phyloP scores from a whole-genome alignment of 2,329 filamentous ascomycete genomes.

The Dryadomyces sulphureus region DNA sequence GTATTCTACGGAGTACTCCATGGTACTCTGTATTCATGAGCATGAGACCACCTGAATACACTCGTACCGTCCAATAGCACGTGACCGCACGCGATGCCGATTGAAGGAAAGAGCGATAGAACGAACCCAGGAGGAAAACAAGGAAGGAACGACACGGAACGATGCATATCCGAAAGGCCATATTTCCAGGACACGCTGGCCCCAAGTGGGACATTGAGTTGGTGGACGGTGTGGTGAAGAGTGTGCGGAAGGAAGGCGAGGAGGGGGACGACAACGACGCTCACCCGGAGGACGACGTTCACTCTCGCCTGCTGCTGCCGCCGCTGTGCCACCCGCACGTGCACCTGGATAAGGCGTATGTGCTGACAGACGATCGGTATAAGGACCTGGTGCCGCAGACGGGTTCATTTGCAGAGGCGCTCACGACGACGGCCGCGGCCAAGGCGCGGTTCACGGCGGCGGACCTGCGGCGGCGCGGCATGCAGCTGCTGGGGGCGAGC shows the following conservation, averaged over 20 bases:
- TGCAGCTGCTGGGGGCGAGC: slow-evolving; percentile 51
- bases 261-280: background rate
- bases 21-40: too few relatives aligned
- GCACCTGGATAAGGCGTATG: slow-evolving; percentile 53
- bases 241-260: background rate
- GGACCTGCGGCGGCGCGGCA: slow-evolving; percentile 50
- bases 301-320: slow-evolving; percentile 18
- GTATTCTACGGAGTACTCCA: too few relatives aligned
- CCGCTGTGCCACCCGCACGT: slow-evolving; percentile 56
- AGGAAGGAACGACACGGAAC: background rate
- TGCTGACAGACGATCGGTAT: slow-evolving; percentile 34
- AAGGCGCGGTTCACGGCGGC: slow-evolving; percentile 46
- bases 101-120: too few relatives aligned
- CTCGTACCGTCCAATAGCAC: too few relatives aligned
- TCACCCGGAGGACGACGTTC: background rate
- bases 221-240: slow-evolving; percentile 6
- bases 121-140: background rate
- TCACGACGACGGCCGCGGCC: slow-evolving; percentile 33
- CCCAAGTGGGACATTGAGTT: slow-evolving; percentile 7
- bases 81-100: too few relatives aligned
- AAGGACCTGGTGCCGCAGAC: slow-evolving; percentile 41
- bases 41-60: too few relatives aligned
- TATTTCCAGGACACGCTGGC: slow-evolving; percentile 4
- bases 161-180: slow-evolving; percentile 8
- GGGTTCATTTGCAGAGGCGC: slow-evolving; percentile 52